phyloP scores from a whole-genome alignment of 2,329 filamentous ascomycete genomes.

The Hypoxylon sp. region DNA sequence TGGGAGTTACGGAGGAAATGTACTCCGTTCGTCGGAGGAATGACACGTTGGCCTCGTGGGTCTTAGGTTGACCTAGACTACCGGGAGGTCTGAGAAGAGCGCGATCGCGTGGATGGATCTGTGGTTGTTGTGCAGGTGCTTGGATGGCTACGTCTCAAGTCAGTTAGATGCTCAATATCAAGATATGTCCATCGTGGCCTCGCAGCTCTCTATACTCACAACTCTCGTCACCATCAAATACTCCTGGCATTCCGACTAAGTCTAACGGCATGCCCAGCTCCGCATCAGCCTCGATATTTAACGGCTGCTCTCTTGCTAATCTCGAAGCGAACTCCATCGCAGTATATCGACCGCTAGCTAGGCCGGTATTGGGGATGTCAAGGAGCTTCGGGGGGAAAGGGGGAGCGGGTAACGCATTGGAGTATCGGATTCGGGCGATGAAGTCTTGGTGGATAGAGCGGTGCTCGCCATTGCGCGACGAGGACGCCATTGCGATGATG shows the following conservation, averaged over 20 bases:
- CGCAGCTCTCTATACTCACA: conserved; percentile 71
- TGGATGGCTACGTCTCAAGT: conserved; percentile 78
- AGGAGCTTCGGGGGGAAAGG: conserved; percentile 96
- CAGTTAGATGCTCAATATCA: conserved; percentile 24
- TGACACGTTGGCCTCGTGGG: conserved; percentile 83
- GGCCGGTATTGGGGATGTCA: conserved; percentile 93
- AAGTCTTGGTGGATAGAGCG: conserved; percentile 91
- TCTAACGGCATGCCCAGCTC: conserved; percentile 98
- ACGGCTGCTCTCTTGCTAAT: conserved; percentile 88
- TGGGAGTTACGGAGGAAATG: conserved; percentile 76
- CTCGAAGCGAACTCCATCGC: conserved; percentile 91
- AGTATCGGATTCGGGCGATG: conserved; percentile 94
- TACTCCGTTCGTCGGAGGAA: conserved; percentile 98
- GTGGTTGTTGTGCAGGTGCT: conserved; percentile 78
- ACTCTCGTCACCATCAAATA: conserved; percentile 95
- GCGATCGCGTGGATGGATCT: conserved; percentile 86
- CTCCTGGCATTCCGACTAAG: conserved; percentile 91
- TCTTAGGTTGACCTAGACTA: conserved; percentile 86
- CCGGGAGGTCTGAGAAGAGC: conserved; percentile 86
- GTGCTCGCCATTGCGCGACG: conserved; percentile 65
- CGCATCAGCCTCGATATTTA: conserved; percentile 97
- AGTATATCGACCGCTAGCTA: conserved; percentile 89
- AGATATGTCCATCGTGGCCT: conserved; percentile 11
- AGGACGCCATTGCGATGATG: conserved; percentile 59
- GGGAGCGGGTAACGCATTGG: conserved; percentile 94